Base-by-base conservation (phyloP, 1,284 basidiomycete genomes). In the Microbotryum lychnidis-dioicae region DNA sequence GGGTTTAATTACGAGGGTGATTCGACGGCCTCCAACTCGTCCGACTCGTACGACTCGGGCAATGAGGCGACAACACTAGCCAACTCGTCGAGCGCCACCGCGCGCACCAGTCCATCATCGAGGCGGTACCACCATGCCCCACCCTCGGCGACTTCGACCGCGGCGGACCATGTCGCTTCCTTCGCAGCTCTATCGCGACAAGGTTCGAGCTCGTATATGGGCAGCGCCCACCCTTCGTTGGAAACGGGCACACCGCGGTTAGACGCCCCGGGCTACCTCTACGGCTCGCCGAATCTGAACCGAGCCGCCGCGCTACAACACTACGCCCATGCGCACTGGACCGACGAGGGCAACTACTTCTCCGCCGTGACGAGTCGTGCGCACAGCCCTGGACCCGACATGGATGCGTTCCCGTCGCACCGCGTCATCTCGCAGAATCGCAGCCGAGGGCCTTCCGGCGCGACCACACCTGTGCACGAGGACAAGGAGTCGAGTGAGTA, bases 31-130 rank as follows among this genome's bases (percentile, higher is more conserved):
- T 56, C 55, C 12, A 29, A 52, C 20, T 61, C 49, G 33, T 67
- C 66, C 9, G 66, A 68, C 46, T 54, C 59, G 23, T 68, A 68
- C 56, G 66, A 68, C 44, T 68, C 66, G 47, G 59, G 61, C 3
- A 31, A 25, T 14, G 66, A 68, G 16, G 52, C 59, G 7, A 31
- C 59, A 7, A 27, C 53, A 6, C 48, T 12, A 5, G 27, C 45
- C 21, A 33, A 48, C 18, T 48, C 48, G 29, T 27, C 31, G 33
- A 42, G 44, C 25, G 50, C 49, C 21, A 60, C 27, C 48, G 54
- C 49, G 45, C 48, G 49, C 50, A 54, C 14, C 58, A 48, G 54
- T 37, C 23, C 29, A 29, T 16, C 21, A 27, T 33, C 21, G 57
- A 25, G 31, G 44, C 42, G n/a, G 23, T 37, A 33, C 10, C n/a